A percentile compares a stretch with the other conserved stretches of the same genome.
Evolutionary conservation across 306 rosid genomes (phyloP).

Genomic region (Macrotyloma uniflorum): DNA sequence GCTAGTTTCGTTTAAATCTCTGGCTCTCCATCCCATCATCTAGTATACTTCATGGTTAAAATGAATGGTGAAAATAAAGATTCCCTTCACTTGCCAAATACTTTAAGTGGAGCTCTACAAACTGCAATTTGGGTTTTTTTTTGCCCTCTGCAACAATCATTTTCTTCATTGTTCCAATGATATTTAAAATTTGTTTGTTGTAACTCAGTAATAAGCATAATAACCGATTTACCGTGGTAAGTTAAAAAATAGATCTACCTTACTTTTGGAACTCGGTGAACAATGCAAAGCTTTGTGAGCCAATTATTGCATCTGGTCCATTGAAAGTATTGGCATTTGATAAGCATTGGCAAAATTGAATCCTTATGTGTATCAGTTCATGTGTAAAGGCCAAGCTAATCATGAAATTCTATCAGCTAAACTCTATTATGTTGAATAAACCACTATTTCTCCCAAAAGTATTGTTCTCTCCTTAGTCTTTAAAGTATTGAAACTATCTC

Average conservation of each 20-base stretch:
- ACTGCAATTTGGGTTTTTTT: slow-evolving; percentile 32
- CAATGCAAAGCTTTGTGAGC: slow-evolving; percentile 32
- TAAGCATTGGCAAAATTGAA: slow-evolving; percentile 33
- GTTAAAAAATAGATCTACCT: background rate
- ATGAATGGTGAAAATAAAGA: slow-evolving; percentile 50
- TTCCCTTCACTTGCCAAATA: slow-evolving; percentile 49
- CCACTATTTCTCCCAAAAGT: background rate
- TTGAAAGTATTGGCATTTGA: slow-evolving; percentile 54
- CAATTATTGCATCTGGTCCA: slow-evolving; percentile 51
- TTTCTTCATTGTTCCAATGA: slow-evolving; percentile 49
- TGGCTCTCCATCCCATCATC: slow-evolving; percentile 33
- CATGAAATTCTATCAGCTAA: slow-evolving; percentile 35
- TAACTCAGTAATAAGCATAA: background rate
- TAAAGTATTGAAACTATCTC: background rate
- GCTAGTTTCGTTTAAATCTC: slow-evolving; percentile 37
- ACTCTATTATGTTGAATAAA: slow-evolving; percentile 14
- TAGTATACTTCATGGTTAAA: slow-evolving; percentile 30
- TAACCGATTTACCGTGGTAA: background rate
- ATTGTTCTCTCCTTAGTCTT: background rate
- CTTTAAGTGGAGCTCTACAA: slow-evolving; percentile 43
- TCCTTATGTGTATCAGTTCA: slow-evolving; percentile 32
- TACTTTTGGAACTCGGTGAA: slow-evolving; percentile 11
- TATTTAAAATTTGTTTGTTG: slow-evolving; percentile 38
- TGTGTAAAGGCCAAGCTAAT: slow-evolving; percentile 40
- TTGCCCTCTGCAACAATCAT: slow-evolving; percentile 40